phyloP scores from a whole-genome alignment of 2,329 filamentous ascomycete species.

The Pseudogymnoascus pannorum region DNA sequence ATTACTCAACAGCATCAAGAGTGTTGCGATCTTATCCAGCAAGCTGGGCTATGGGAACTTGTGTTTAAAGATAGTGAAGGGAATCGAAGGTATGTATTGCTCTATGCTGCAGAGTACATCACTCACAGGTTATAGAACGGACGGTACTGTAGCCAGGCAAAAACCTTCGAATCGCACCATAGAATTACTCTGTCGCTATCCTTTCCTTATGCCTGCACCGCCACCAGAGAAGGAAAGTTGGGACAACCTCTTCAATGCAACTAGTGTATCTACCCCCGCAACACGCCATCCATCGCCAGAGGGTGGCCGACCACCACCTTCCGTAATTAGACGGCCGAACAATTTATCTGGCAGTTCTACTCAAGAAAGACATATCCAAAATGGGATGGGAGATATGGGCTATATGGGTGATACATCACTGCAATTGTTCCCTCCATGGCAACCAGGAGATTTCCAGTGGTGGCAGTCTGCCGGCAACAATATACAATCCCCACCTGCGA shows the following conservation, averaged over 20 bases:
- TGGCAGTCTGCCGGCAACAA: not conserved
- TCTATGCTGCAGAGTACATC: not conserved
- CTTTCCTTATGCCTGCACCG: conserved; percentile 6
- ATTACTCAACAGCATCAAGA: not conserved
- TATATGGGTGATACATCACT: not conserved
- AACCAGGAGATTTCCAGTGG: not conserved
- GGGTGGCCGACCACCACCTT: not conserved
- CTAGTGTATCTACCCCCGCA: not conserved
- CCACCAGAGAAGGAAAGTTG: not conserved
- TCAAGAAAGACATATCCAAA: not conserved
- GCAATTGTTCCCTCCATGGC: not conserved
- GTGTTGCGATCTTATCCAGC: not conserved
- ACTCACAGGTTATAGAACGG: not conserved
- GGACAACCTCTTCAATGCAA: conserved; percentile 10
- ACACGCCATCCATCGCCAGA: not conserved
- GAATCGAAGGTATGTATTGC: not conserved
- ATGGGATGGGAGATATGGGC: not conserved
- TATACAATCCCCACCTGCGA: not conserved
- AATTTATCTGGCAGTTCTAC: not conserved
- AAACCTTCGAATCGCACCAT: not conserved
- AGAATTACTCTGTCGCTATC: conserved; percentile 7
- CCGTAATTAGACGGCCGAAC: not conserved
- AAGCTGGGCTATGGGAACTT: not conserved
- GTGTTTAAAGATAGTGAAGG: not conserved
- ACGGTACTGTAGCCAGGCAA: not conserved